These are phyloP conservation scores for Fusarium sp. DNA, from an alignment of 2,329 filamentous ascomycete genomes.

Conservation along the genomic window DNA sequence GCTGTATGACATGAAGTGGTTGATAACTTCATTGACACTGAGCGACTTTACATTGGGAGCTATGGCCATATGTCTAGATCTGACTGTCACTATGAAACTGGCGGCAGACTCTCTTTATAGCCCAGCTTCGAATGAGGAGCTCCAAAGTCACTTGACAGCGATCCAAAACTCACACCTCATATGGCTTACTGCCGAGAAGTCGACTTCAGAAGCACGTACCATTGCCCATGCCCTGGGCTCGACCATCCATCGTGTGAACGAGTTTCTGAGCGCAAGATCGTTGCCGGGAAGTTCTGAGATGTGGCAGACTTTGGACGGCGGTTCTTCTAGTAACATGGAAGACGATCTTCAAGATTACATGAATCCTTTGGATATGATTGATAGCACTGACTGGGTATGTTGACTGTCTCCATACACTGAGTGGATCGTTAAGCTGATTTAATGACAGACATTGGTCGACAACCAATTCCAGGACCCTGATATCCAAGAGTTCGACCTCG, in stretches of 20 bases:
- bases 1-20: conserved; percentile 58
- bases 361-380: conserved; percentile 18
- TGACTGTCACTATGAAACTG: conserved; percentile 40
- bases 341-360: not conserved
- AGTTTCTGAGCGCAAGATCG: not conserved
- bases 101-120: not conserved
- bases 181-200: conserved; percentile 25
- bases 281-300: fast-evolving
- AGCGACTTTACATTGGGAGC: conserved; percentile 65
- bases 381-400: conserved; percentile 42
- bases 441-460: conserved; percentile 32
- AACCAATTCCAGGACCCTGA: conserved; percentile 22
- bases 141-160: conserved; percentile 3
- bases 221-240: conserved; percentile 37
- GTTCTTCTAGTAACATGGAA: fast-evolving
- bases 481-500: conserved; percentile 19
- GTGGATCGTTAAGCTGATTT: no score
- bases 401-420: no score
- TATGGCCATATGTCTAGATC: conserved; percentile 62
- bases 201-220: conserved; percentile 34
- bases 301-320: not conserved
- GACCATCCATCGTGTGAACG: conserved; percentile 30
- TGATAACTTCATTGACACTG: conserved; percentile 57
- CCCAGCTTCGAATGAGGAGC: fast-evolving
- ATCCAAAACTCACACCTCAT: conserved; percentile 39